These are phyloP conservation scores for Sordariomycetes sp. DNA, from an alignment of 2,329 filamentous ascomycete genomes.

Conservation along the genomic window DNA sequence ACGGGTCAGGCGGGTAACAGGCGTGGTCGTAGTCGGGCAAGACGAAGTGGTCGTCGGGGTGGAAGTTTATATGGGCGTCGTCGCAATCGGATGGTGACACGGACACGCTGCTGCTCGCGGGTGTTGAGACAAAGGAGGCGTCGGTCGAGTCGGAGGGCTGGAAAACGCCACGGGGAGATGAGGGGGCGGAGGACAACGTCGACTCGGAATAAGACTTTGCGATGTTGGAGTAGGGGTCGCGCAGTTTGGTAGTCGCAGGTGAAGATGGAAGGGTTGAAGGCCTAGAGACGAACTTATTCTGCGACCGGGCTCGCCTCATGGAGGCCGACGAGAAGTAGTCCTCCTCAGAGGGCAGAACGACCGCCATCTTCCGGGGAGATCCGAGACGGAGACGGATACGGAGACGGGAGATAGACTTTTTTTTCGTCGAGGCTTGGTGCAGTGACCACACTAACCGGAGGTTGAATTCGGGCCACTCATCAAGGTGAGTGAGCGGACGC, in stretches of 20 bases:
- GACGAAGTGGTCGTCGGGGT: conserved; percentile 34
- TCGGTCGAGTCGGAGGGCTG: conserved; percentile 39
- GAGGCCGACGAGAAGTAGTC: conserved; percentile 33
- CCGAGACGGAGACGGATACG: not conserved
- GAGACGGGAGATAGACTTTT: not conserved
- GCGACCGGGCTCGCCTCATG: conserved; percentile 50
- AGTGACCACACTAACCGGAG: not conserved
- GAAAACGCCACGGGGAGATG: conserved; percentile 38
- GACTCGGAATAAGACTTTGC: conserved; percentile 33
- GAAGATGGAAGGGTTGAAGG: conserved; percentile 31
- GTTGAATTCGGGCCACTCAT: not conserved
- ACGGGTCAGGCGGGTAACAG: conserved; percentile 30
- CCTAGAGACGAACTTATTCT: conserved; percentile 40
- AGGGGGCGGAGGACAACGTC: conserved; percentile 40
- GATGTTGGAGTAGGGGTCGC: conserved; percentile 32
- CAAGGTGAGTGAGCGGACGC: not conserved
- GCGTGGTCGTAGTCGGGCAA: conserved; percentile 34
- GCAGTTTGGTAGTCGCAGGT: conserved; percentile 32
- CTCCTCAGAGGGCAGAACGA: conserved; percentile 47
- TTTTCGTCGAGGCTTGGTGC: not conserved
- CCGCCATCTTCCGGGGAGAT: conserved; percentile 20
- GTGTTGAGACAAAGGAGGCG: conserved; percentile 51
- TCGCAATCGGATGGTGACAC: conserved; percentile 44
- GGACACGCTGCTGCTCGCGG: conserved; percentile 48
- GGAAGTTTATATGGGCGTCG: conserved; percentile 32